Conservation (phyloP, 2,329 filamentous ascomycete genomes). For the Colletotrichum sp. region DNA sequence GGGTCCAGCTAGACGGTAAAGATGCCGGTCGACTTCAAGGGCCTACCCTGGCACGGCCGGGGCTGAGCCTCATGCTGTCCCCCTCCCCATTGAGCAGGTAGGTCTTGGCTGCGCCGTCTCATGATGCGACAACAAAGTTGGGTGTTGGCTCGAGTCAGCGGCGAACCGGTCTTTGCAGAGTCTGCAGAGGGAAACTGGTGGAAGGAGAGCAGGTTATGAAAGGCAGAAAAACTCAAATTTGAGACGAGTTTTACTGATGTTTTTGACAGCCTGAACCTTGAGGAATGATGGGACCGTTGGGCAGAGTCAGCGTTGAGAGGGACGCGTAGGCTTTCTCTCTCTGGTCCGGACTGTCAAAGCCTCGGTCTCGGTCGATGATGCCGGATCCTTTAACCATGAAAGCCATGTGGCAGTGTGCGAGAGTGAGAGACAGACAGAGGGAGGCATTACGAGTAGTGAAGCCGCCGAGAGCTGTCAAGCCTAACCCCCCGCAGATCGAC, state of each 20-base stretch:
- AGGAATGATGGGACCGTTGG: background rate
- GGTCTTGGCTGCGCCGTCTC: slow-evolving; percentile 10
- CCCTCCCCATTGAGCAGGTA: background rate
- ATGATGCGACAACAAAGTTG: background rate
- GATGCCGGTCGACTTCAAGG: background rate
- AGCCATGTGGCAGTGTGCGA: background rate
- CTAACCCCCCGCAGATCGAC: background rate
- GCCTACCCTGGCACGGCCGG: background rate
- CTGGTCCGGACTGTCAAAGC: background rate
- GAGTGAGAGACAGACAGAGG: background rate
- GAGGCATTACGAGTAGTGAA: background rate
- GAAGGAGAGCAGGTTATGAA: background rate
- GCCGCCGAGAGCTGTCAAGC: background rate
- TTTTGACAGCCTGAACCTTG: slow-evolving; percentile 10
- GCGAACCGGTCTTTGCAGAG: background rate
- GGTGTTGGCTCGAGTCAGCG: background rate
- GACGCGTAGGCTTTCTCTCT: background rate
- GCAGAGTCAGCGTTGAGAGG: background rate
- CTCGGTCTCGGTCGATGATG: background rate
- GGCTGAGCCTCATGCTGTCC: background rate
- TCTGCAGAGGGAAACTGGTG: background rate
- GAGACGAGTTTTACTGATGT: slow-evolving; percentile 14
- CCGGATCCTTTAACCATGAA: background rate
- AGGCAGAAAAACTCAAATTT: background rate
- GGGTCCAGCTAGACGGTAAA: background rate